Evolutionary conservation across 1,284 basidiomycete species (phyloP).

Genomic region (Trametes sp.): DNA sequence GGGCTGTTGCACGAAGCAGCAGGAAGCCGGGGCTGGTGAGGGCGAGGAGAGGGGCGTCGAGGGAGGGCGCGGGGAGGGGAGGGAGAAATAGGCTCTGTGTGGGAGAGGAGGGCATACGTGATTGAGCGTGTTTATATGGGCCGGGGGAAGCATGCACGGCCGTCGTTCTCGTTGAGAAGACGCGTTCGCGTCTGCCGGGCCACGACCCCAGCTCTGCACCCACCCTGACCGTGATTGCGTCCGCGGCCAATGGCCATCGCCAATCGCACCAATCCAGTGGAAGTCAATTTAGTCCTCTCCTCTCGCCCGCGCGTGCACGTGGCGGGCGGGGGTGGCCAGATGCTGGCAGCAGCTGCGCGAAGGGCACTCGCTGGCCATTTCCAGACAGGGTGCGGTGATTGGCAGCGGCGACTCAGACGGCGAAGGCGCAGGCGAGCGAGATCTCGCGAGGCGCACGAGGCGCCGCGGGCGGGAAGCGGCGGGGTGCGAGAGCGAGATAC

Average conservation of each 20-base stretch:
- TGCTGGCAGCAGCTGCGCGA: too few relatives aligned
- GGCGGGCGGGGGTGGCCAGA: not conserved
- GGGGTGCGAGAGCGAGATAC: not conserved
- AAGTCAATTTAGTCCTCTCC: not conserved
- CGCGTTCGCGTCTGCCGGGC: not conserved
- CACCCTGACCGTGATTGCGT: too few relatives aligned
- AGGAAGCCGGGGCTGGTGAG: too few relatives aligned
- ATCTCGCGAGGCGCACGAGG: not conserved
- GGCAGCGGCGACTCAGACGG: constrained; percentile 3
- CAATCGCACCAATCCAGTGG: not conserved
- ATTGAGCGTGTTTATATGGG: constrained; percentile 13
- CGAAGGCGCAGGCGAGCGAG: not conserved
- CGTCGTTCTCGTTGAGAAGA: constrained; percentile 16
- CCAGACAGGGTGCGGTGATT: not conserved
- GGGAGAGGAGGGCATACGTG: constrained; percentile 13
- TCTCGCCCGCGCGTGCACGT: not conserved
- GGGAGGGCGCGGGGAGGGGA: not conserved
- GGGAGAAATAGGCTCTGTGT: constrained; percentile 22
- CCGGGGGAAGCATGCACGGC: constrained; percentile 17
- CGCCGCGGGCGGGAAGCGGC: not conserved
- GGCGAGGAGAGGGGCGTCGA: not conserved
- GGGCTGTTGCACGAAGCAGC: not conserved
- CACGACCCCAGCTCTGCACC: too few relatives aligned
- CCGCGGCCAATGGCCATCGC: too few relatives aligned
- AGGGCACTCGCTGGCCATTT: not conserved